Evolutionary conservation across 2,329 filamentous ascomycete species (phyloP), one percentile per base, ranked within the genome.

Genomic region (Colletotrichum horii): DNA sequence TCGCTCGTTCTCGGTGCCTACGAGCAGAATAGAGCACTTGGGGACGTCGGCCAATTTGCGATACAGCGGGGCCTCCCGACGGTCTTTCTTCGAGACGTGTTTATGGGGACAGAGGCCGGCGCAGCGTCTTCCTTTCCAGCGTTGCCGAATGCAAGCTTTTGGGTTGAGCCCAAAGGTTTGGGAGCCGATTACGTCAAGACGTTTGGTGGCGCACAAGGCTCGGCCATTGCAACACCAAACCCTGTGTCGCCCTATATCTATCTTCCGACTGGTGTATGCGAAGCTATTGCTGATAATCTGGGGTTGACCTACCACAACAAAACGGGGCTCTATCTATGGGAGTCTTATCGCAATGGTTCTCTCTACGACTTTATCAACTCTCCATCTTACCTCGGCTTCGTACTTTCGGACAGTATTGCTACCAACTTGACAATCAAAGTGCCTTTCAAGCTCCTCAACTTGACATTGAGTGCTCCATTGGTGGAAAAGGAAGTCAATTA

Each of bases 371-470:
- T 88, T 38, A 79, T 88, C 48, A 81, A 79, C 48, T 88, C 87
- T 2, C 83, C 85, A 3, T 83, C 85, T 16, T 85, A 84, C 58
- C 81, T 88, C 9, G 80, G 81, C 66, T 88, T 88, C 76, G 81
- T 87, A 48, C 70, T 82, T 34, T 78, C 78, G 11, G 79, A 80
- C 70, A 80, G 79, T 5, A 80, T 81, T 28, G 81, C 80, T 0
- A 76, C 80, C 4, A 83, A 83, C 56, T 76, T 87, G 58, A 83
- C 81, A 1, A 87, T 89, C 79, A 87, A 87, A 15, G 84, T 88
- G 3, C 87, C 87, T 15, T 83, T 84, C 65, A 79, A 78, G 36
- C 81, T 85, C 38, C 80, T 85, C n/a, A 84, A 85, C 76, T 80
- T 86, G 8, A 88, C 86, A 1, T 80, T 88, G 6, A 82, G 84